A percentile compares a stretch with the other conserved stretches of the same genome.
Conservation (phyloP, 352 stramenopile species). For the Phytophthora cryptogea region DNA sequence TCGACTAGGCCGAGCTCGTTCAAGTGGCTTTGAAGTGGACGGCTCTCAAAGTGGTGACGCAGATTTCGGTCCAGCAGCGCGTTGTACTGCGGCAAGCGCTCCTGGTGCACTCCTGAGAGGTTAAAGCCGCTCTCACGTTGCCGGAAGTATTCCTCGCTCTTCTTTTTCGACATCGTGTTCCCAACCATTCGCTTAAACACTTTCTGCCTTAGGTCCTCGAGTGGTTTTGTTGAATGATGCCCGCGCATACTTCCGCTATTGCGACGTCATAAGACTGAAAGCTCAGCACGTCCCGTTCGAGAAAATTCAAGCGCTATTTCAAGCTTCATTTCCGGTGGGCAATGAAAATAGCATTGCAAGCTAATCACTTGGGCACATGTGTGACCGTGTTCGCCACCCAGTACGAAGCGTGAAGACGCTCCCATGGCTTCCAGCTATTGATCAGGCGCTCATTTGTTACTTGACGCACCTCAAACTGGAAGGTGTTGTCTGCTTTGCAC, state of each 20-base stretch:
- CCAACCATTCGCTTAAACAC: conserved; percentile 17
- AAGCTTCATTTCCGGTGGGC: not conserved
- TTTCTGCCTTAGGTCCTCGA: conserved; percentile 3
- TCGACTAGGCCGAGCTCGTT: conserved; percentile 88
- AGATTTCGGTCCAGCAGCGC: conserved; percentile 90
- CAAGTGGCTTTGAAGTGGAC: conserved; percentile 74
- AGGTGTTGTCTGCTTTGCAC: conserved; percentile 2
- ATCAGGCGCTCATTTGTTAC: conserved; percentile 53
- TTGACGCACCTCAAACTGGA: conserved; percentile 44
- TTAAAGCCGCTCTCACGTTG: conserved; percentile 68
- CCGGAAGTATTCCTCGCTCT: conserved; percentile 47
- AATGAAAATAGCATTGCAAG: conserved; percentile 12
- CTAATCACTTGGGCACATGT: conserved; percentile 12
- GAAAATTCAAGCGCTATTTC: conserved; percentile 30
- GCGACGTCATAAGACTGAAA: conserved; percentile 23
- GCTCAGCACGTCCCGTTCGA: conserved; percentile 2
- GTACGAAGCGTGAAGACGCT: conserved; percentile 56
- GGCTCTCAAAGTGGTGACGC: conserved; percentile 90
- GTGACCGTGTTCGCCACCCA: conserved; percentile 30
- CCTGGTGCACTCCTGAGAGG: conserved; percentile 60
- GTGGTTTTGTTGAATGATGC: conserved; percentile 19
- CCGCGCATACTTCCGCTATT: not conserved
- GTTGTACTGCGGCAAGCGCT: conserved; percentile 85
- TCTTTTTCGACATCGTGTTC: conserved; percentile 35
- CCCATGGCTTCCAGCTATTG: conserved; percentile 68